A percentile compares a stretch with the other conserved stretches of the same genome.
Conservation (phyloP, 805 yeast species). For the Scheffersomyces coipomensis region DNA sequence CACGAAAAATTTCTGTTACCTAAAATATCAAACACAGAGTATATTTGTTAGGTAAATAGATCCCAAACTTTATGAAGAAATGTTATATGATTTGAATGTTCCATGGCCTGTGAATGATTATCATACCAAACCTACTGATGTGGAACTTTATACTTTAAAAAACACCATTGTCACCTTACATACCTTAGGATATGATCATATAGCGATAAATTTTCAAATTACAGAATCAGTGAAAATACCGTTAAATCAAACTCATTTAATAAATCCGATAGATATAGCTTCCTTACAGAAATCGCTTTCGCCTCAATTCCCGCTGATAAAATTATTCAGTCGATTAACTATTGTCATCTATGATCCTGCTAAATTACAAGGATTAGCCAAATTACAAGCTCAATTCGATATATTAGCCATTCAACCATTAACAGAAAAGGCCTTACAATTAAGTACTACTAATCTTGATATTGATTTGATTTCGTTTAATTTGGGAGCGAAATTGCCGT, state of each 20-base stretch:
- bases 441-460: slow-evolving; percentile 73
- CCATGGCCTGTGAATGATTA: slow-evolving; percentile 66
- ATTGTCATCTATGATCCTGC: slow-evolving; percentile 74
- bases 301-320: slow-evolving; percentile 28
- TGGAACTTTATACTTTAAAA: slow-evolving; percentile 45
- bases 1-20: too few relatives aligned
- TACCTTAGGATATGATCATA: slow-evolving; percentile 67
- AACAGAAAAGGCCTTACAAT: slow-evolving; percentile 74
- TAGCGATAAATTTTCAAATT: slow-evolving; percentile 70
- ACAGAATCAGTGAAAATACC: slow-evolving; percentile 55
- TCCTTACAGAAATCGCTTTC: slow-evolving; percentile 10
- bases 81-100: slow-evolving; percentile 62
- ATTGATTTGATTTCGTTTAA: slow-evolving; percentile 79
- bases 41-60: too few relatives aligned
- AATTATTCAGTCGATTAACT: slow-evolving; percentile 69
- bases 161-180: slow-evolving; percentile 53
- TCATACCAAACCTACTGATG: slow-evolving; percentile 34
- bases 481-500: slow-evolving; percentile 63
- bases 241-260: slow-evolving; percentile 32
- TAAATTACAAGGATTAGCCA: slow-evolving; percentile 62
- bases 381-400: slow-evolving; percentile 58
- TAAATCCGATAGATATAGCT: slow-evolving; percentile 43
- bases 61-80: too few relatives aligned
- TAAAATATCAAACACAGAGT: too few relatives aligned
- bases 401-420: slow-evolving; percentile 78